Percentiles rank a stretch among this genome's conserved stretches.
phyloP scores from a whole-genome alignment of 495 filamentous ascomycete genomes.

The Staphylotrichum longicolle region DNA sequence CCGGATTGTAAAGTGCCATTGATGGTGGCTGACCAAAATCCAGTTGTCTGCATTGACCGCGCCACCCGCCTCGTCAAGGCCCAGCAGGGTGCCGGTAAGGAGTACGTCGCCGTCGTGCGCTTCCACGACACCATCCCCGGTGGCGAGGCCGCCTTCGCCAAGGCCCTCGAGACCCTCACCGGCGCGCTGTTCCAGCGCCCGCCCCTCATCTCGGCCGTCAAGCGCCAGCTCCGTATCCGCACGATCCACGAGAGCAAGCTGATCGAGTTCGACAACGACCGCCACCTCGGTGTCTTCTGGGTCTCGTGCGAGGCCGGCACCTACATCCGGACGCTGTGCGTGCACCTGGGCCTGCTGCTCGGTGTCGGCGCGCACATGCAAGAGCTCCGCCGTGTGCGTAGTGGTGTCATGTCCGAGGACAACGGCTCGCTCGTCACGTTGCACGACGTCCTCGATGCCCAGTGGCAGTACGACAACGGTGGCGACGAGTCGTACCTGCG shows the following conservation, averaged over 20 bases:
- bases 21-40: background rate
- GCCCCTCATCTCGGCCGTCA: conserved; percentile 95
- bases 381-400: conserved; percentile 89
- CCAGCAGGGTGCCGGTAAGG: conserved; percentile 94
- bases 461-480: conserved; percentile 89
- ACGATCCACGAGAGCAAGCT: conserved; percentile 95
- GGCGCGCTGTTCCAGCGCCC: conserved; percentile 97
- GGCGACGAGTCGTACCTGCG: conserved; percentile 85
- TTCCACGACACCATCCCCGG: conserved; percentile 90
- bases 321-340: conserved; percentile 96
- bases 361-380: conserved; percentile 99
- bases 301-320: conserved; percentile 98
- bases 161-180: conserved; percentile 90
- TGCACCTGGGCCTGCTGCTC: conserved; percentile 87
- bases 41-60: conserved; percentile 85
- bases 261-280: conserved; percentile 95
- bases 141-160: conserved; percentile 81
- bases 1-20: too few relatives aligned
- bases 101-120: conserved; percentile 77
- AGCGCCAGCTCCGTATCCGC: conserved; percentile 94
- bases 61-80: conserved; percentile 97
- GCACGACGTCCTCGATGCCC: conserved; percentile 93
- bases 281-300: conserved; percentile 98
- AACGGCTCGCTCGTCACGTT: conserved; percentile 79
- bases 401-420: conserved; percentile 89